Base-by-base conservation (phyloP, 768 basidiomycete species). In the Rhizopogon vulgaris region DNA sequence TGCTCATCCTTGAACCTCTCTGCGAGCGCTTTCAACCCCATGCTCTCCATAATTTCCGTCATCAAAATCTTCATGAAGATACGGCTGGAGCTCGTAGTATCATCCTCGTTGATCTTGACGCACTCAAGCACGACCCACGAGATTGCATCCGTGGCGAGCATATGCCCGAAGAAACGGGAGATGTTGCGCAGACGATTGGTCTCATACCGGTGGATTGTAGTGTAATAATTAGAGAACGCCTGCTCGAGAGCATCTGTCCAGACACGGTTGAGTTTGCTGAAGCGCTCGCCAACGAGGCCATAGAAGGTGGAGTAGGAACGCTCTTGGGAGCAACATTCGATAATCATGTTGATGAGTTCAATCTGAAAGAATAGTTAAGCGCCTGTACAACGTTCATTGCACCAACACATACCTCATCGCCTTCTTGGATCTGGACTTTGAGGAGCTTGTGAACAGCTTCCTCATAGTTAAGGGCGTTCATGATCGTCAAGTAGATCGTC, bases 251-350 rank as follows among this genome's bases (percentile, higher is more conserved):
- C 79, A 40, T 94, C 91, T 53, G 87, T 89, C 94, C 95, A 99
- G 15, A 91, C 78, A 18, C 92, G 87, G 70, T 96, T 95, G 63
- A 98, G 79, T 71, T 96, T 94, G 73, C 89, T 87, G 73, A 99
- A 94, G 18, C 96, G 88, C 68, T 99, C 96, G 50, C 93, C 93
- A 56, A 96, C 78, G 18, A 98, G 83, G 11, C 96, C 96, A 63
- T 94, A 99, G 76, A 96, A 98, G n/a, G 79, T 89, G 2, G 90
- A 92, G 69, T 97, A 99, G 1, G 95, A 94, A 12, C 96, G 88
- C 68, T 98, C 96, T 74, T 99, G 96, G 2, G 96, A 98, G 68
- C 96, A 98, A 87, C 96, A 99, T 63, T 98, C 95, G 69, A 99
- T 90, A 56, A 99, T 82, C 96, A 99, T 99, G 77, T 98, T 97